phyloP scores from a whole-genome alignment of 495 filamentous ascomycete genomes.

The Annulohypoxylon moriforme region DNA sequence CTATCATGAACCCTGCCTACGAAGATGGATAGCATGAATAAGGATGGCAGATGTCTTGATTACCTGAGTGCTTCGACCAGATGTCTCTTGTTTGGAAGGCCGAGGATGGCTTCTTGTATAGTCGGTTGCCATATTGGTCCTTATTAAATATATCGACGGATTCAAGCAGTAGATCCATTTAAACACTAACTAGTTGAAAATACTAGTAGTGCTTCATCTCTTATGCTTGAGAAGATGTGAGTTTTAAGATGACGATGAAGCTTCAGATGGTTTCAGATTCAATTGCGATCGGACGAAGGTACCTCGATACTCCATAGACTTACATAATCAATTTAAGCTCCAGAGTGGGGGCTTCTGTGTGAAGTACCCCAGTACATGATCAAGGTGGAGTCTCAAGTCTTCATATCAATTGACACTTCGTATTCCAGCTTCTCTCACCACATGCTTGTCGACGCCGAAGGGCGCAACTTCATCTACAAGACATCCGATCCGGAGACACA shows the following conservation, averaged over 20 bases:
- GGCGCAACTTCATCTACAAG: slow-evolving; percentile 16
- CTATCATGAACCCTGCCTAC: neutral
- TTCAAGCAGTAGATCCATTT: neutral
- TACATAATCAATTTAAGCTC: neutral
- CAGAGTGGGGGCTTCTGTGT: neutral
- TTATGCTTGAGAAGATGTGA: slow-evolving; percentile 15
- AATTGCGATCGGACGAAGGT: slow-evolving; percentile 12
- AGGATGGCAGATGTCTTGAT: neutral
- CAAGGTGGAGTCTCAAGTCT: slow-evolving; percentile 7
- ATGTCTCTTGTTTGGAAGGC: neutral
- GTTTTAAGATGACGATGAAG: slow-evolving; percentile 48
- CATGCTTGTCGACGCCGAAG: slow-evolving; percentile 21
- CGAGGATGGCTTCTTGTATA: neutral
- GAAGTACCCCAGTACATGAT: slow-evolving; percentile 1
- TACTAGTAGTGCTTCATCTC: slow-evolving; percentile 1
- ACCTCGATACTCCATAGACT: neutral
- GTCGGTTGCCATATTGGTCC: neutral
- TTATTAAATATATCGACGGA: too few species aligned
- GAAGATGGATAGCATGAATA: slow-evolving; percentile 4
- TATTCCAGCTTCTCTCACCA: slow-evolving; percentile 1
- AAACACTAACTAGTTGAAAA: neutral
- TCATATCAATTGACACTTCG: neutral
- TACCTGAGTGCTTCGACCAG: neutral
- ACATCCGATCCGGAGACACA: slow-evolving; percentile 20
- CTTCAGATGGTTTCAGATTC: slow-evolving; percentile 43